A percentile compares a stretch with the other conserved stretches of the same genome.
These are phyloP conservation scores for Annulohypoxylon bovei DNA, from an alignment of 495 filamentous ascomycete genomes.

Conservation along the genomic window DNA sequence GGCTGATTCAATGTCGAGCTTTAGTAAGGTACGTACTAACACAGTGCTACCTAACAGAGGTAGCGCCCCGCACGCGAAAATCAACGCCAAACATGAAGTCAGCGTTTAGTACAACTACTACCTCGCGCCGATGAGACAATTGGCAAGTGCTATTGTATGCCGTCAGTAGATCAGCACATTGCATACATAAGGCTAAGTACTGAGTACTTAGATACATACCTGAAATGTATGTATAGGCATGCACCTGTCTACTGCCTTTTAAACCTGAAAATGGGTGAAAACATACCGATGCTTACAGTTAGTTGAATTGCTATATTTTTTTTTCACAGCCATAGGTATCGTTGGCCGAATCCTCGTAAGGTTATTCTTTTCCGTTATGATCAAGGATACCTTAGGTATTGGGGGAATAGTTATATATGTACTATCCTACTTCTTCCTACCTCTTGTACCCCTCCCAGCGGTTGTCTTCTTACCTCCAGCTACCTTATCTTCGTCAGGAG, in stretches of 20 bases:
- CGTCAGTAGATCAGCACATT: neutral
- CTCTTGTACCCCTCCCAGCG: constrained; percentile 35
- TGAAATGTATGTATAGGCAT: neutral
- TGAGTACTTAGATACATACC: neutral
- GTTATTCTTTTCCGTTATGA: neutral
- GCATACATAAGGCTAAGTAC: neutral
- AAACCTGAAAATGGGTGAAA: no score
- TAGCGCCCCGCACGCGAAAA: neutral
- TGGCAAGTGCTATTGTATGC: neutral
- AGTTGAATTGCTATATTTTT: no score
- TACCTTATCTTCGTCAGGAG: constrained; percentile 48
- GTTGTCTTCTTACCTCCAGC: constrained; percentile 47
- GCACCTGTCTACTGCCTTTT: neutral
- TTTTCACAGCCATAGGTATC: neutral
- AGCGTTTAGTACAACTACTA: neutral
- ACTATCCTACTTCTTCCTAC: constrained; percentile 43
- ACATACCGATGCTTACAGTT: no score
- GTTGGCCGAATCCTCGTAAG: neutral
- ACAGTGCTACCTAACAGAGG: no score
- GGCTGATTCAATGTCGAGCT: constrained; percentile 9
- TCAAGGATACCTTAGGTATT: neutral
- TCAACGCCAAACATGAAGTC: neutral
- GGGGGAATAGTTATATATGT: neutral
- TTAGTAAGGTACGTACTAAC: constrained; percentile 10
- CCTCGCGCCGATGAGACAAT: neutral